Evolutionary conservation across 164 flowering plant genomes (phyloP), one percentile per base, ranked within the genome.

Genomic region (Buxus sempervirens): DNA sequence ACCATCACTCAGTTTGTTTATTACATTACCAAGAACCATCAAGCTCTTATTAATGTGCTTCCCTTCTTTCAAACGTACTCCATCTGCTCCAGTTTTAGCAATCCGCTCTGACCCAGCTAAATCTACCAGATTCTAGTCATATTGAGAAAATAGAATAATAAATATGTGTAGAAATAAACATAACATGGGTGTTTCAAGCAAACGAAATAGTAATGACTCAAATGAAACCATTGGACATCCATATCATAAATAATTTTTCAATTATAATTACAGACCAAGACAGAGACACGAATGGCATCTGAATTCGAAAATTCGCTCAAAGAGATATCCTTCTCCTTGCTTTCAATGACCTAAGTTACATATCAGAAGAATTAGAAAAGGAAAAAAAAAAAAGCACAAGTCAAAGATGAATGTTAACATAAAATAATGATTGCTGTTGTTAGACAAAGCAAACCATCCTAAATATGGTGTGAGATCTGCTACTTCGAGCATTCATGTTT

Each of bases 31-130:
- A 74, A 96, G 96, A 80, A 83, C 76, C 89, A 96, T 84, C 77
- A 96, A 88, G 79, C 99, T 96, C 86, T 91, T 91, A 77, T 93
- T 96, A 14, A 93, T 96, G 79, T 96, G 72, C 64, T 93, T 93
- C 58, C 99, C 99, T 86, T 96, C 99, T 80, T 90, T 96, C 71
- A 96, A 69, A 49, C 98, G 93, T 65, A 90, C 90, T 66, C 97
- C 99, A 49, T 77, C 99, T 74, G 94, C 96, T 75, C 98, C 98
- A 71, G 98, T 96, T 82, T 96, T 93, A 59, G 97, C 95, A 66
- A 93, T 88, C 27, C 99, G 78, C 74, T 96, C 99, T 24, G 98
- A 93, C 24, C 99, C 99, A 64, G 98, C 98, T 78, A 96, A 81
- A 78, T 96, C 99, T 48, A 96, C 99, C 81, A 96, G 82, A 69